Evolutionary conservation across 139 green algal species (phyloP).

Genomic region (Protoeuglena noctilucae): DNA sequence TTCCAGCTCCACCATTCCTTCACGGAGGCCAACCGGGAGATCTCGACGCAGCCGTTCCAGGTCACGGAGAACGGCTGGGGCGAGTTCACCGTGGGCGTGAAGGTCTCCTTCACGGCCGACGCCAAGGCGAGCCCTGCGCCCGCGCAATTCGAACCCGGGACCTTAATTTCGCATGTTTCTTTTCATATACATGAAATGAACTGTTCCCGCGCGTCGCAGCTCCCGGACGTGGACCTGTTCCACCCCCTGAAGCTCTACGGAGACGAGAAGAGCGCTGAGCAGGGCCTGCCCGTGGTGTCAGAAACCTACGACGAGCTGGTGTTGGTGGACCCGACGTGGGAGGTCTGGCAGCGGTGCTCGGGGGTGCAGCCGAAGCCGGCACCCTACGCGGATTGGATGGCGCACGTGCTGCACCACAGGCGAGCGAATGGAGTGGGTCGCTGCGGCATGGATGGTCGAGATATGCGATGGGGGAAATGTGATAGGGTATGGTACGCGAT

Average conservation of each 20-base stretch:
- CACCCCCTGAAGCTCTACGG: neutral
- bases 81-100: slow-evolving; percentile 6
- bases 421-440: no score
- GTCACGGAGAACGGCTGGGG: slow-evolving; percentile 7
- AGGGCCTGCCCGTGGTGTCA: neutral
- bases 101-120: neutral
- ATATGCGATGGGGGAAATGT: no score
- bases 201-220: no score
- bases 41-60: slow-evolving; percentile 5
- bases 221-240: no score
- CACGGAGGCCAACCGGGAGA: slow-evolving; percentile 1
- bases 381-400: no score
- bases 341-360: neutral
- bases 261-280: neutral
- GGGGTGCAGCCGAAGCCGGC: no score
- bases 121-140: neutral
- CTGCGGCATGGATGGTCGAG: no score
- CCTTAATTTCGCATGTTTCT: no score
- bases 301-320: neutral
- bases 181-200: no score
- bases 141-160: no score
- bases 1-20: slow-evolving; percentile 8
- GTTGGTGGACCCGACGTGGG: neutral
- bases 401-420: no score
- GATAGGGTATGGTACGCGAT: no score